Conservation (phyloP, 108 stramenopile species). For the Bacterosira constricta region DNA sequence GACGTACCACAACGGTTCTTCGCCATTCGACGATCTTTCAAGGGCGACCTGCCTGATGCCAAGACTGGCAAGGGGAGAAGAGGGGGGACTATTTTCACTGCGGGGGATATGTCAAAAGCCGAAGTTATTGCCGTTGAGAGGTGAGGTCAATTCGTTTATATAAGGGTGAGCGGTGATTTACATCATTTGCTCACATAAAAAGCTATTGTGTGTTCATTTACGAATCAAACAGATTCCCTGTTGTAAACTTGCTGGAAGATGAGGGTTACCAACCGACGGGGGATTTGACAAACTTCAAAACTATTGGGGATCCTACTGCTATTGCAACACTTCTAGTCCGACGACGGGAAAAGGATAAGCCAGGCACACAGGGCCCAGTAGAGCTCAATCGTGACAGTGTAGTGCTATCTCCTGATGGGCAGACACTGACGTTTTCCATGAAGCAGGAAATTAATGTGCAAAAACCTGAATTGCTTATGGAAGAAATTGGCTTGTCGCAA, state of each 20-base stretch:
- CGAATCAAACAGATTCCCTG: conserved; percentile 73
- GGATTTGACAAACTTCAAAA: conserved; percentile 69
- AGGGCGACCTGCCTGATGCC: conserved; percentile 85
- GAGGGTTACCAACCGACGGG: conserved; percentile 78
- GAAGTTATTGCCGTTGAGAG: conserved; percentile 85
- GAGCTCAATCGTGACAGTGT: conserved; percentile 49
- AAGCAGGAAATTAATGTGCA: conserved; percentile 83
- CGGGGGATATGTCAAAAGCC: conserved; percentile 86
- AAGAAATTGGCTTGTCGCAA: conserved; percentile 70
- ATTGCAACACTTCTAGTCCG: conserved; percentile 69
- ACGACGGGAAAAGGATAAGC: conserved; percentile 79
- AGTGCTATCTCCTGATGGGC: conserved; percentile 60
- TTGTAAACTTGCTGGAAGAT: conserved; percentile 68
- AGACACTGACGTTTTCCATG: conserved; percentile 60
- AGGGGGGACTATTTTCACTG: conserved; percentile 84
- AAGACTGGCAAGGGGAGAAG: conserved; percentile 81
- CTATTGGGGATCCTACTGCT: conserved; percentile 64
- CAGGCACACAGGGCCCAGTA: conserved; percentile 45
- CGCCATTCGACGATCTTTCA: conserved; percentile 70
- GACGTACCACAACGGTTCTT: conserved; percentile 70
- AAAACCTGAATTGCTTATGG: conserved; percentile 84
- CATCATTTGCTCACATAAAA: background rate
- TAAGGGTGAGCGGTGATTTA: background rate
- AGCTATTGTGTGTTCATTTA: background rate
- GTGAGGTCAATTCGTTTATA: conserved; percentile 15